Evolutionary conservation across 2,329 filamentous ascomycete genomes (phyloP), one percentile per base, ranked within the genome.

Genomic region (Fusarium sp.): DNA sequence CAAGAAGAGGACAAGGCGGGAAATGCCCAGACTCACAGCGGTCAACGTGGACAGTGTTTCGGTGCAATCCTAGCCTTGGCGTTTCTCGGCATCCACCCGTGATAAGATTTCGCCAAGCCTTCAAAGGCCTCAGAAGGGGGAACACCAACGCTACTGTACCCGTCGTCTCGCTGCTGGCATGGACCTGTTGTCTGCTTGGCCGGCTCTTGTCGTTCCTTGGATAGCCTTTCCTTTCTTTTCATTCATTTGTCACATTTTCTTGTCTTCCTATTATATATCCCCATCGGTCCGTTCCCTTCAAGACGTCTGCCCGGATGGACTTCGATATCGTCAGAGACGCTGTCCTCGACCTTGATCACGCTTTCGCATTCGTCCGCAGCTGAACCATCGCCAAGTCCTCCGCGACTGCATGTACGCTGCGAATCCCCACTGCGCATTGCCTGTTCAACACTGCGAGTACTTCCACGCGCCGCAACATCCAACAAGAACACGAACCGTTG

Each of bases 71-170:
- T 66, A 61, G 74, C 50, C 74, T 76, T 76, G 74, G 74, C 74
- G 67, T 75, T 73, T 76, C 74, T 76, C 73, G 74, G 73, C 74
- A 72, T 69, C 66, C 70, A 66, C 72, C 73, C 67, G 68, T 75
- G 70, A 72, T 74, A 75, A 74, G 73, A 76, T 76, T 76, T 76
- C 72, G 74, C 74, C 74, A 76, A 76, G 73, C 53, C 71, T 69
- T 68, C 71, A 76, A 75, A 75, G 71, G 62, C 71, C 68, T 75
- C 71, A 67, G 71, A 76, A 75, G 71, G 71, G 72, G 67, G 70
- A 74, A 72, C 65, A 67, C 68, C 67, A 74, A 64, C 71, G 68
- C 73, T 73, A 67, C 67, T 33, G 62, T 52, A 67, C 65, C 67
- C 53, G 60, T 67, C 66, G 49, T 69, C 63, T 73, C 59, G 59